Evolutionary conservation across 1,284 basidiomycete genomes (phyloP).

Genomic region (Trichosporon inkin): DNA sequence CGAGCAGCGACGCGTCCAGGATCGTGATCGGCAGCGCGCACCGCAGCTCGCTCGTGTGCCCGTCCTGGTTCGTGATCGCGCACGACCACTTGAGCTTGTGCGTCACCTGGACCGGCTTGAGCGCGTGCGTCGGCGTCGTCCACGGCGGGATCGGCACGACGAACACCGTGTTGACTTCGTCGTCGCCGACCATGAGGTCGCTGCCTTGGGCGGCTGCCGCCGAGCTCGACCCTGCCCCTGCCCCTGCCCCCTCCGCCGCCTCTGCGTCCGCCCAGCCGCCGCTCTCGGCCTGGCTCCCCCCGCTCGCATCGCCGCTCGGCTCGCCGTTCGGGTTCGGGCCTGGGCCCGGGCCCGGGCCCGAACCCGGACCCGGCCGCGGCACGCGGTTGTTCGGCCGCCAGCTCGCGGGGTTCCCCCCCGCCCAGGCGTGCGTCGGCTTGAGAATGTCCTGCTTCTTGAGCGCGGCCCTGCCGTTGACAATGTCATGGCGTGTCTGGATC

Average conservation of each 20-base stretch:
- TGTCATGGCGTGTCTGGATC: conserved; percentile 56
- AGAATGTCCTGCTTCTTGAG: conserved; percentile 30
- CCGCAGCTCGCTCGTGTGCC: conserved; percentile 81
- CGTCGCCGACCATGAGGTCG: conserved; percentile 46
- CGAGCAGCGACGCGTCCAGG: conserved; percentile 65
- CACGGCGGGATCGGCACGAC: conserved; percentile 52
- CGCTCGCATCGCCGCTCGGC: too few species aligned
- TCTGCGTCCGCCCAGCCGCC: too few species aligned
- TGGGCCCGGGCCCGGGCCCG: too few species aligned
- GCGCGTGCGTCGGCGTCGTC: conserved; percentile 59
- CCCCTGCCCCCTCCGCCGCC: not conserved
- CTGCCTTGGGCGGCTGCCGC: conserved; percentile 22
- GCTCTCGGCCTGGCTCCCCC: not conserved
- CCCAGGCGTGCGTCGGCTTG: conserved; percentile 31
- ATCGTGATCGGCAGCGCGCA: conserved; percentile 84
- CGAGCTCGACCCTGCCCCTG: not conserved
- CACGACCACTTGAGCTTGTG: conserved; percentile 61
- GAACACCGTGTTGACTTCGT: conserved; percentile 53
- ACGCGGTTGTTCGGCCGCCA: not conserved
- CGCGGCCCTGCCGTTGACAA: conserved; percentile 59
- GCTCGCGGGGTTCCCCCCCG: conserved; percentile 3
- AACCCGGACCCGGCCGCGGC: too few species aligned
- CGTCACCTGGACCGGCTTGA: conserved; percentile 62
- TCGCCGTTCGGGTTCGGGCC: not conserved
- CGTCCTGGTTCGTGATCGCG: conserved; percentile 76